Percentiles rank a stretch among this genome's conserved stretches.
Evolutionary conservation across 169 alveolate genomes (phyloP).

Genomic region (Cyclospora cayetanensis): DNA sequence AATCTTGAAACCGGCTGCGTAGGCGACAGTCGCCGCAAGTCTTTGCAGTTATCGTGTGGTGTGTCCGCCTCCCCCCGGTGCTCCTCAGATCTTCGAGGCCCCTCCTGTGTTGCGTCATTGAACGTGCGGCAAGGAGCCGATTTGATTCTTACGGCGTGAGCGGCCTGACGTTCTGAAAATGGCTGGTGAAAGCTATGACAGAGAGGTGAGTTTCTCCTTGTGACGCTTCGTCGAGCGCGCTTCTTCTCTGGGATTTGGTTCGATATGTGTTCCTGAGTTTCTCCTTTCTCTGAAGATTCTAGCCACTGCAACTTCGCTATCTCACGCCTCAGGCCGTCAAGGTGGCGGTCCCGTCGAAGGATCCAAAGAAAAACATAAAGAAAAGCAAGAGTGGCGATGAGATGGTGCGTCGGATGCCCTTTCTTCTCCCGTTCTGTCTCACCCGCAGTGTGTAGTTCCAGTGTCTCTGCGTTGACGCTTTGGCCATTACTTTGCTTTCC

Average conservation of each 20-base stretch:
- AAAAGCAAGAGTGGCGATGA: constrained; percentile 20
- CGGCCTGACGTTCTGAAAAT: neutral
- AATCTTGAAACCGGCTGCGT: neutral
- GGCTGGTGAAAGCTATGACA: constrained; percentile 44
- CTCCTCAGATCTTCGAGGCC: too few relatives aligned
- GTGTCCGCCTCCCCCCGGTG: too few relatives aligned
- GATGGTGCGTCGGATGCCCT: constrained; percentile 17
- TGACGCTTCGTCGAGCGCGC: neutral
- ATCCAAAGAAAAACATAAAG: constrained; percentile 35
- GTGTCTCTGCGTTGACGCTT: too few relatives aligned
- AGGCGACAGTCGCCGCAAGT: neutral
- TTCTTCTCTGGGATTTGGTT: neutral
- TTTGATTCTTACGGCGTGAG: neutral
- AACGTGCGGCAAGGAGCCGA: neutral
- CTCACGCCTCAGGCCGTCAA: constrained; percentile 22
- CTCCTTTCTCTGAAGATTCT: neutral
- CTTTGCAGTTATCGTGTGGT: neutral
- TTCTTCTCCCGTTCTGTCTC: neutral
- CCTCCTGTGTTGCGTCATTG: neutral
- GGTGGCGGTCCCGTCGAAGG: constrained; percentile 53
- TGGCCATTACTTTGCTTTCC: too few relatives aligned
- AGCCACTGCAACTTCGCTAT: neutral
- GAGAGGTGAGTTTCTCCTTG: neutral
- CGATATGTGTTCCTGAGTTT: neutral
- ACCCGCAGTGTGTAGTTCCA: too few relatives aligned